Evolutionary conservation across 2,329 filamentous ascomycete genomes (phyloP).

Genomic region (Drechslera avenae): DNA sequence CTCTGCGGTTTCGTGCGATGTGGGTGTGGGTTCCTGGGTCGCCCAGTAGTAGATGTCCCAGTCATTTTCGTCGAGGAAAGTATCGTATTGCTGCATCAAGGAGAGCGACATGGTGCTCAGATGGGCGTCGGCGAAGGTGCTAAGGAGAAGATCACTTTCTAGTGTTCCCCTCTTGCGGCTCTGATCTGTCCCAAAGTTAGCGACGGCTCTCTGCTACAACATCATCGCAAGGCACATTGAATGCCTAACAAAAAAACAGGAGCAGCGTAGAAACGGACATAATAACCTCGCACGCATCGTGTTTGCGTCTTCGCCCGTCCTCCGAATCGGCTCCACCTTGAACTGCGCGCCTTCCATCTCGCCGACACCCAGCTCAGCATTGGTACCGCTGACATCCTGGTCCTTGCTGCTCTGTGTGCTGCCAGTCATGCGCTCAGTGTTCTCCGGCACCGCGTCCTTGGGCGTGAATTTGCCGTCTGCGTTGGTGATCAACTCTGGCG

Average conservation of each 20-base stretch:
- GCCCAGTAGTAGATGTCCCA: conserved; percentile 99
- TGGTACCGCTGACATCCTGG: conserved; percentile 39
- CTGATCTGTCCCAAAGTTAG: conserved; percentile 69
- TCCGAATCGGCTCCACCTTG: conserved; percentile 85
- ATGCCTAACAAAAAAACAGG: not conserved
- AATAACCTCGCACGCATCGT: conserved; percentile 89
- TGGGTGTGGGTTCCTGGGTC: conserved; percentile 75
- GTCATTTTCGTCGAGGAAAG: conserved; percentile 97
- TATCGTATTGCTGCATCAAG: conserved; percentile 84
- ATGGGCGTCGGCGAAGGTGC: conserved; percentile 86
- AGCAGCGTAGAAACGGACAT: conserved; percentile 56
- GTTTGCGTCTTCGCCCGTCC: conserved; percentile 78
- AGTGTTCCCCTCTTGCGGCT: conserved; percentile 94
- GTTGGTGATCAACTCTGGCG: conserved; percentile 65
- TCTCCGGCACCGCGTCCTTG: conserved; percentile 65
- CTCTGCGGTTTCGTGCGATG: conserved; percentile 63
- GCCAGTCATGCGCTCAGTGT: conserved; percentile 69
- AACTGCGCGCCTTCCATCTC: conserved; percentile 63
- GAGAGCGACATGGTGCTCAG: conserved; percentile 72
- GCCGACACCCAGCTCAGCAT: conserved; percentile 35
- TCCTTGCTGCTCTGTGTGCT: conserved; percentile 60
- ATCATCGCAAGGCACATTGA: not conserved
- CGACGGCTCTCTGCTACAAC: not conserved
- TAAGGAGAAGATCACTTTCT: conserved; percentile 93
- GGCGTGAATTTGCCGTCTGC: conserved; percentile 62